phyloP scores from a whole-genome alignment of 345 rosid genomes.

The Arabis hirsuta region DNA sequence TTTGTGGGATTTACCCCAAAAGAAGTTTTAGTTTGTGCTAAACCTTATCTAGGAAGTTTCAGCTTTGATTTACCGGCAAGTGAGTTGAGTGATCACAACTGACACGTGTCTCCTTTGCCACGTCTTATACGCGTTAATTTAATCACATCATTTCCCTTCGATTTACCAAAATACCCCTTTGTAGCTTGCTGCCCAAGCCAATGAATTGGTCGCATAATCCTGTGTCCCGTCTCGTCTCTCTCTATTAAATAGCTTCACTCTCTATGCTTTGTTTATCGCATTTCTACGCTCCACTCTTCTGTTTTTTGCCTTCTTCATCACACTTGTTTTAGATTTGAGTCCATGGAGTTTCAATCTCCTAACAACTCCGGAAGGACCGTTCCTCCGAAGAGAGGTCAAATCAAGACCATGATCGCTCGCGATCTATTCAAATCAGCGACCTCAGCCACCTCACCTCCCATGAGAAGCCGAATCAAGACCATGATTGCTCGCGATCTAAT shows the following conservation, averaged over 20 bases:
- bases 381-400: conserved; percentile 36
- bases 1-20: too few species aligned
- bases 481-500: conserved; percentile 34
- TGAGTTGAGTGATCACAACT: too few species aligned
- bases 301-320: neutral
- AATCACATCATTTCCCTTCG: neutral
- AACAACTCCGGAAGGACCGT: neutral
- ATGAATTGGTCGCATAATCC: neutral
- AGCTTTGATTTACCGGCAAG: neutral
- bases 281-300: neutral
- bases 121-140: neutral
- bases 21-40: too few species aligned
- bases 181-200: conserved; percentile 17
- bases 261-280: neutral
- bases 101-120: neutral
- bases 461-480: conserved; percentile 25
- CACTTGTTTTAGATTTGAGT: neutral
- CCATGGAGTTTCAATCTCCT: conserved; percentile 28
- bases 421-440: conserved; percentile 11
- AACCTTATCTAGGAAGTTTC: neutral
- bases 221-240: neutral
- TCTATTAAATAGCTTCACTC: neutral
- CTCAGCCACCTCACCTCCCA: neutral
- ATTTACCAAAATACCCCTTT: neutral
- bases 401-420: conserved; percentile 31